These are phyloP conservation scores for Solioccasus polychromus DNA, from an alignment of 768 basidiomycete genomes.

Conservation along the genomic window DNA sequence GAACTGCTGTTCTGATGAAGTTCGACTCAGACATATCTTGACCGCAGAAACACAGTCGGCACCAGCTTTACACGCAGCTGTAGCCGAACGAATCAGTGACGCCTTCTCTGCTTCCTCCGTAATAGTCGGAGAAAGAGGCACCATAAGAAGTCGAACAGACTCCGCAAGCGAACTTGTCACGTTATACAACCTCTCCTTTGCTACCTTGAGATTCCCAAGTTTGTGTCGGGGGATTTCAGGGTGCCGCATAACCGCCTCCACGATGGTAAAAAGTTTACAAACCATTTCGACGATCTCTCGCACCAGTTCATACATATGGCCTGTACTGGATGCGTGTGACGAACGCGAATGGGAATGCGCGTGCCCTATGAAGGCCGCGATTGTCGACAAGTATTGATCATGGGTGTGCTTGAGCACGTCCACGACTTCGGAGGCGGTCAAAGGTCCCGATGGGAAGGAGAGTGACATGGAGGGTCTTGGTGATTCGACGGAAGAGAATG, in stretches of 20 bases:
- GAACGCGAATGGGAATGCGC: constrained; percentile 89
- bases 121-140: constrained; percentile 40
- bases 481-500: constrained; percentile 62
- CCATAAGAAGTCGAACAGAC: constrained; percentile 76
- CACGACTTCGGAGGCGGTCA: constrained; percentile 64
- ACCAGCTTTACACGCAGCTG: constrained; percentile 81
- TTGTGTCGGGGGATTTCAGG: constrained; percentile 65
- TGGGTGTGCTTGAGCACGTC: constrained; percentile 80
- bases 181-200: constrained; percentile 80
- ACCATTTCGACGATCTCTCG: constrained; percentile 93
- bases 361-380: constrained; percentile 97
- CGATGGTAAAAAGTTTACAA: constrained; percentile 84
- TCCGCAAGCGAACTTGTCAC: constrained; percentile 86
- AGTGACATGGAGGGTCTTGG: constrained; percentile 43
- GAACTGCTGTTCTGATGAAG: constrained; percentile 59
- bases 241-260: constrained; percentile 83
- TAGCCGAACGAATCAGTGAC: constrained; percentile 77
- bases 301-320: constrained; percentile 93
- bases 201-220: constrained; percentile 59
- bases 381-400: constrained; percentile 87
- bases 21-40: constrained; percentile 72
- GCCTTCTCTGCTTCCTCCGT: constrained; percentile 84
- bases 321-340: constrained; percentile 91
- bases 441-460: constrained; percentile 69
- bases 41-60: constrained; percentile 87